These are phyloP conservation scores for Aspergillus aculeatus DNA, from an alignment of 2,329 filamentous ascomycete genomes.

Conservation along the genomic window DNA sequence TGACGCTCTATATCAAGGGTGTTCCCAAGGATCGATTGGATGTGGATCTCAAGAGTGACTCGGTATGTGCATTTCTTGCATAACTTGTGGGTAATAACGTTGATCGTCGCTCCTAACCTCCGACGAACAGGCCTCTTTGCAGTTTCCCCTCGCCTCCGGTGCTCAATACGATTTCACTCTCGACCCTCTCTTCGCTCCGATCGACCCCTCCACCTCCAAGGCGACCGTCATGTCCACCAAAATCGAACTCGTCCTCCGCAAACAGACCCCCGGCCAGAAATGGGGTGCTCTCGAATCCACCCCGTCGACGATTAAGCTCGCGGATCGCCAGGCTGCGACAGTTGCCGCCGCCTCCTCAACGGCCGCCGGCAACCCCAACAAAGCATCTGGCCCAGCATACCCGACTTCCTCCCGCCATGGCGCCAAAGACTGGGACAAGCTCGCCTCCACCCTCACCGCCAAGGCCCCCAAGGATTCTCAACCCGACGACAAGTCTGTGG, in stretches of 20 bases:
- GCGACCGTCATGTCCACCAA: slow-evolving; percentile 72
- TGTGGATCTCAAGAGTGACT: slow-evolving; percentile 52
- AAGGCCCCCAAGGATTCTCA: slow-evolving; percentile 36
- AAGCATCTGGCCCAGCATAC: slow-evolving; percentile 58
- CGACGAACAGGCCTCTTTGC: slow-evolving; percentile 50
- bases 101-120: neutral
- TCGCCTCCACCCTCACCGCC: slow-evolving; percentile 55
- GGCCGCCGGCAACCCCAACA: neutral
- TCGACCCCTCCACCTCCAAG: slow-evolving; percentile 62
- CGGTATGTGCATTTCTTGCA: slow-evolving; percentile 35
- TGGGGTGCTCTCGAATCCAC: slow-evolving; percentile 63
- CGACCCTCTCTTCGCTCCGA: slow-evolving; percentile 64
- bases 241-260: slow-evolving; percentile 72
- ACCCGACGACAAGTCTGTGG: slow-evolving; percentile 25
- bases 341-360: slow-evolving; percentile 29
- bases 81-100: slow-evolving; percentile 13
- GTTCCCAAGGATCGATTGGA: slow-evolving; percentile 57
- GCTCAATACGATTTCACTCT: slow-evolving; percentile 61
- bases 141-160: slow-evolving; percentile 57
- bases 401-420: slow-evolving; percentile 83
- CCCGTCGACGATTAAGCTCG: slow-evolving; percentile 24
- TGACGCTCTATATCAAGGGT: slow-evolving; percentile 66
- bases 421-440: slow-evolving; percentile 87
- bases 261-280: slow-evolving; percentile 63
- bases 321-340: slow-evolving; percentile 20